A percentile compares a stretch with the other conserved stretches of the same genome.
Conservation (phyloP, 768 basidiomycete species). For the Pisolithus marmoratus region DNA sequence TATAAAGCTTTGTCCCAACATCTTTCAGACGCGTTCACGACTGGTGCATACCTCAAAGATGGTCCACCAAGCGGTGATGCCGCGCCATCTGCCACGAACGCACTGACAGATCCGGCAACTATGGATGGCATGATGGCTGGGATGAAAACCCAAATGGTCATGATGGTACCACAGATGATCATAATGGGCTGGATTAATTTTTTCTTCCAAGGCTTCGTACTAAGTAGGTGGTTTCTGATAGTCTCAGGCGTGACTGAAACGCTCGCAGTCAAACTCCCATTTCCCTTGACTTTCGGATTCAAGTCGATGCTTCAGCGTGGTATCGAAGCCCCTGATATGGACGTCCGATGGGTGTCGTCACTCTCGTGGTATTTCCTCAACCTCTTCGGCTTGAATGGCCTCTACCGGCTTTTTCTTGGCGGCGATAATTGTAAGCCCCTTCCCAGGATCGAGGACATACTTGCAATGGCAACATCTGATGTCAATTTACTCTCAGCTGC, state of each 20-base stretch:
- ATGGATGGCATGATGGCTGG: constrained; percentile 99
- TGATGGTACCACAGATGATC: constrained; percentile 98
- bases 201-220: constrained; percentile 98
- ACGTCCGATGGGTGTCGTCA: constrained; percentile 98
- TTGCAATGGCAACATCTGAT: constrained; percentile 7
- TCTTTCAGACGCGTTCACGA: constrained; percentile 63
- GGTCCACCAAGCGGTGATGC: constrained; percentile 65
- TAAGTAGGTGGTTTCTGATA: constrained; percentile 62
- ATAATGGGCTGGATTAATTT: constrained; percentile 99
- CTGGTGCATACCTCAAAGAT: constrained; percentile 84
- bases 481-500: constrained; percentile 48
- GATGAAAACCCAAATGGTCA: constrained; percentile 98
- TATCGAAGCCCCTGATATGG: constrained; percentile 93
- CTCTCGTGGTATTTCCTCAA: constrained; percentile 99
- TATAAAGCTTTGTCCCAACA: constrained; percentile 73
- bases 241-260: constrained; percentile 2
- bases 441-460: constrained; percentile 1
- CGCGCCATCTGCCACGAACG: constrained; percentile 61
- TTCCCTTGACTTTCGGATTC: constrained; percentile 94
- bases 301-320: constrained; percentile 97
- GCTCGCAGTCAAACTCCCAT: constrained; percentile 85
- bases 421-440: constrained; percentile 71
- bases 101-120: constrained; percentile 80
- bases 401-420: constrained; percentile 92
- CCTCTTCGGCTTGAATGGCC: constrained; percentile 93